These are phyloP conservation scores for Zygosaccharomyces gambellarensis DNA, from an alignment of 805 yeast genomes.

Conservation along the genomic window DNA sequence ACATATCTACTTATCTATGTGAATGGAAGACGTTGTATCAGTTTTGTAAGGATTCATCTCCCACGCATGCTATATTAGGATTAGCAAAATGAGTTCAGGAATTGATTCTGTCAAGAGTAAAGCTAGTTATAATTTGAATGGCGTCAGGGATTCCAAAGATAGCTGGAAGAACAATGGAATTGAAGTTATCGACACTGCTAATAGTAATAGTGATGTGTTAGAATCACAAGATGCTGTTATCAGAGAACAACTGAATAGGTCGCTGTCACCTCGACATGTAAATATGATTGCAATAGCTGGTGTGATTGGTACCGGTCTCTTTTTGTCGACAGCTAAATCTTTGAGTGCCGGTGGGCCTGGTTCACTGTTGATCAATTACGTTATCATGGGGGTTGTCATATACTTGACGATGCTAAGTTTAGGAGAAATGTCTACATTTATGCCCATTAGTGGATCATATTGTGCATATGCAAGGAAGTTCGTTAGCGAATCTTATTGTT, in stretches of 20 bases:
- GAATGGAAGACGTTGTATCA: not conserved
- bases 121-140: not conserved
- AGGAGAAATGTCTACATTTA: constrained; percentile 53
- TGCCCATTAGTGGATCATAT: constrained; percentile 56
- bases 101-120: not conserved
- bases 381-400: constrained; percentile 47
- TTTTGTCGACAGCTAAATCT: constrained; percentile 50
- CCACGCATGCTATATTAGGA: not conserved
- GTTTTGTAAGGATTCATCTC: not conserved
- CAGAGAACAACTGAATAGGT: constrained; percentile 8
- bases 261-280: constrained; percentile 56
- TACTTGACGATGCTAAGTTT: constrained; percentile 49
- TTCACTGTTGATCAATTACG: constrained; percentile 46
- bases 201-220: constrained; percentile 1
- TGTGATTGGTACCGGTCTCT: constrained; percentile 67
- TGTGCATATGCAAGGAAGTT: constrained; percentile 55
- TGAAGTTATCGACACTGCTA: constrained; percentile 1
- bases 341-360: constrained; percentile 50
- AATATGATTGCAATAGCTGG: constrained; percentile 69
- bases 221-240: constrained; percentile 4
- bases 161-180: not conserved
- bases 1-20: not conserved
- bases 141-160: not conserved
- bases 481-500: constrained; percentile 62
- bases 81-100: not conserved